Evolutionary conservation across 2,329 filamentous ascomycete species (phyloP), one percentile per base, ranked within the genome.

Genomic region (Eurotiales sp.): DNA sequence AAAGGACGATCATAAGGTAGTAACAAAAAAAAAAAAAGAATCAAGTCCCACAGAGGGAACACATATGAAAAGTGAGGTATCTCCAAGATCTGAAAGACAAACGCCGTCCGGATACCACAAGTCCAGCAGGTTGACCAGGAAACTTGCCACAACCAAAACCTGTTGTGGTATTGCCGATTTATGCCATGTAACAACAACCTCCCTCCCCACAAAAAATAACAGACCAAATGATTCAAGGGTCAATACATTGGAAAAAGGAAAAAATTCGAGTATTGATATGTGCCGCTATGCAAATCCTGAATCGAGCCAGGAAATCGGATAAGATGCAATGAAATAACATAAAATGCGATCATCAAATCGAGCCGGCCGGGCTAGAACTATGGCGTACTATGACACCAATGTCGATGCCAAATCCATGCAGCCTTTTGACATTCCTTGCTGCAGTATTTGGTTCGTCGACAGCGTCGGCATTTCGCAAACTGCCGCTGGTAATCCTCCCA

Each of bases 401-500:
- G 95, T 55, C 93, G 85, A 69, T 99, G 93, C 72, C 90, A 97
- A 23, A 93, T 90, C 93, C 93, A 99, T 8, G 93, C 95, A 61
- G 89, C 95, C 78, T 97, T 97, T 74, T 99, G 93, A 72, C 93
- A 99, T 71, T 99, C 93, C 73, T 99, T 99, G 81, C 91, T 96
- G 84, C 93, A 99, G 76, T 96, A 96, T 72, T 99, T 99, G 56
- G 93, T 99, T 58, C 93, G 85, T 61, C 93, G 85, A 74, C 93
- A 99, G 58, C 93, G 86, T 59, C 93, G 86, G 74, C 93, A 99
- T 74, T 99, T 99, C 60, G 93, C 93, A 70, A 99, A 99, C 67
- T 99, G 92, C 55, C 93, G 84, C 34, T 92, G 91, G 68, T 84
- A 96, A 72, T 96, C 88, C 70, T 99, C 93, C 93, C 93, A 99